Evolutionary conservation across 805 yeast genomes (phyloP), one percentile per base, ranked within the genome.

Genomic region (Hanseniaspora opuntiae): DNA sequence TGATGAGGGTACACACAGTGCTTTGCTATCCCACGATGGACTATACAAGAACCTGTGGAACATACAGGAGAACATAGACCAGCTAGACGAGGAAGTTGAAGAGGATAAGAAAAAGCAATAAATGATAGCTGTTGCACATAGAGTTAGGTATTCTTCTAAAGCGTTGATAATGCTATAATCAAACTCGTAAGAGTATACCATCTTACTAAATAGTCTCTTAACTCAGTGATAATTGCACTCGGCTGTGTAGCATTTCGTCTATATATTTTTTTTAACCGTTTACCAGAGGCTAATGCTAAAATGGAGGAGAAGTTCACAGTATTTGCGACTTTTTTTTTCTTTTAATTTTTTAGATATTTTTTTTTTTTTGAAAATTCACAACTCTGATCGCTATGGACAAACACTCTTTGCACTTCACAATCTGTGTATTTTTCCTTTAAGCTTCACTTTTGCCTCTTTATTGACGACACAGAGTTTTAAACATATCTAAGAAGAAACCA

Each of bases 1-100:
- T 42, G 98, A 93, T 64, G 90, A 87, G 66, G 98, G 98, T 36
- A 79, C 81, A 0, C 98, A 93, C 65, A 66, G 69, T 36, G 75
- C 72, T 24, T 73, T 93, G 33, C 65, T 93, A 48, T 67, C 64
- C 10, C 68, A 70, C 42, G 71, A 71, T 0, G 70, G 68, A 6
- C 70, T 90, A 51, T 93, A 93, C 67, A 73, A 77, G 22, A 82
- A 81, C 56, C 73, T 93, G 62, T 93, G 98, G 98, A 76, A 81
- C 60, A 86, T 94, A 45, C 98, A 93, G 70, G 97, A 90, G 65
- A 77, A 82, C 59, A 68, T 84, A 53, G 82, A 81, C 49, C 52
- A 80, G 46, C 68, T 74, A 20, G 69, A 69, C 38, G 69, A 68
- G 49, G 66, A 71, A 40, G 53, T 67, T 22, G 61, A 65, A 32